Evolutionary conservation across 768 basidiomycete species (phyloP), one percentile per base, ranked within the genome.

Genomic region (Lactarius pseudohatsudake): DNA sequence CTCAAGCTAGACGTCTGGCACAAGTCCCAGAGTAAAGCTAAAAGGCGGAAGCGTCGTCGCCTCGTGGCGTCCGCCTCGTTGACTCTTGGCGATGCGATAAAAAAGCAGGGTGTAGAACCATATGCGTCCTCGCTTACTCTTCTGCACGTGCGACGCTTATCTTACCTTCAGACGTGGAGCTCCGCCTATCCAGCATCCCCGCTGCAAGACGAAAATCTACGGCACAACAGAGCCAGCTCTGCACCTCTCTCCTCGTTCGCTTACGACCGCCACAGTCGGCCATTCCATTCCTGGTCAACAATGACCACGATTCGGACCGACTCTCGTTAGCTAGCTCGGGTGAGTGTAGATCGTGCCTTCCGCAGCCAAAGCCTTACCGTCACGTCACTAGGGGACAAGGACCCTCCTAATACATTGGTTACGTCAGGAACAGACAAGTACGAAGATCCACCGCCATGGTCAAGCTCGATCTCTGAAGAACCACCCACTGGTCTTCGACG

Each of bases 1-100:
- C 69, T 89, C 41, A 82, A 84, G 18, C 78, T 91, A 43, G 78
- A 81, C 36, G 75, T 91, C 1, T 88, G 84, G 76, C 80, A 86
- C 61, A 80, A 79, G 22, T 81, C 88, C 0, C 79, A 80, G 54
- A 85, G 82, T 72, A 91, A 89, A 79, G 28, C 28, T 28, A 83
- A 86, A 74, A 89, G 86, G 73, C 74, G 77, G 30, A 86, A 84
- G 71, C 86, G 81, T 72, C 80, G 81, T 1, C 81, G 76, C 45
- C 77, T 88, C 3, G 82, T 90, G 0, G 89, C 85, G 0, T 81
- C 77, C 0, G 78, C 82, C 0, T 75, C 76, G 10, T 78, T 85
- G 70, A 78, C 84, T 0, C 73, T 91, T 2, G 80, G 79, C 4
- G 88, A 88, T 45, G 73, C 88, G 47, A 60, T 81, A 43, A 84